phyloP scores from a whole-genome alignment of 805 yeast genomes.

The Myxozyma sirexii region DNA sequence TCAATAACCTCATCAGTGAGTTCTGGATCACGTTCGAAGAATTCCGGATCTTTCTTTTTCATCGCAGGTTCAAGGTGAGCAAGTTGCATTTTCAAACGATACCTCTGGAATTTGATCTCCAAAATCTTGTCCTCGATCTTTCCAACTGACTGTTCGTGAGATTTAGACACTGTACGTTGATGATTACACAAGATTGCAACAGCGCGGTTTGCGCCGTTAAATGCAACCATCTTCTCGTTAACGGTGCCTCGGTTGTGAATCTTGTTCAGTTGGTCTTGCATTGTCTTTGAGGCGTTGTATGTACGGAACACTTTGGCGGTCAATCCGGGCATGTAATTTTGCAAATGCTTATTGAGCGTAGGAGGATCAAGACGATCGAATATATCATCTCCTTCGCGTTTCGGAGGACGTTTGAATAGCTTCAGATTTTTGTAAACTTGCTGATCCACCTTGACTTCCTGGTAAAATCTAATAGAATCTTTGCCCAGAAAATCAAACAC shows the following conservation, averaged over 20 bases:
- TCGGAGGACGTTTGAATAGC: constrained; percentile 86
- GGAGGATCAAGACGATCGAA: constrained; percentile 89
- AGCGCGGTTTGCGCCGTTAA: constrained; percentile 92
- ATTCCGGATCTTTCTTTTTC: constrained; percentile 55
- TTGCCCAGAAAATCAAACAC: constrained; percentile 93
- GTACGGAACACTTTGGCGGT: constrained; percentile 98
- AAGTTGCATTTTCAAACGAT: constrained; percentile 71
- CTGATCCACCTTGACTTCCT: constrained; percentile 88
- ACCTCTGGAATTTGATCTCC: constrained; percentile 84
- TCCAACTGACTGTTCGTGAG: constrained; percentile 77
- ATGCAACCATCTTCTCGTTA: constrained; percentile 81
- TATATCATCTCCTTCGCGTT: constrained; percentile 86
- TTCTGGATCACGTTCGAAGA: constrained; percentile 69
- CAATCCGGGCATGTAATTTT: constrained; percentile 85
- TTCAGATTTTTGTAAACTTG: constrained; percentile 88
- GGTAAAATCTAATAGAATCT: constrained; percentile 88
- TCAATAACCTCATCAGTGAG: constrained; percentile 65
- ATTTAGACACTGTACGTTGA: constrained; percentile 87
- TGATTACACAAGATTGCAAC: constrained; percentile 97
- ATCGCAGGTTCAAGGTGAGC: constrained; percentile 60
- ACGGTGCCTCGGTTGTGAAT: constrained; percentile 86
- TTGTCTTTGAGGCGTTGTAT: constrained; percentile 91
- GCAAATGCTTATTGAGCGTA: constrained; percentile 80
- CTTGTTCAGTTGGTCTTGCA: constrained; percentile 90
- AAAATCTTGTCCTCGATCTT: constrained; percentile 75